Evolutionary conservation across 2,329 filamentous ascomycete species (phyloP).

Genomic region (Basipetospora chlamydospora): DNA sequence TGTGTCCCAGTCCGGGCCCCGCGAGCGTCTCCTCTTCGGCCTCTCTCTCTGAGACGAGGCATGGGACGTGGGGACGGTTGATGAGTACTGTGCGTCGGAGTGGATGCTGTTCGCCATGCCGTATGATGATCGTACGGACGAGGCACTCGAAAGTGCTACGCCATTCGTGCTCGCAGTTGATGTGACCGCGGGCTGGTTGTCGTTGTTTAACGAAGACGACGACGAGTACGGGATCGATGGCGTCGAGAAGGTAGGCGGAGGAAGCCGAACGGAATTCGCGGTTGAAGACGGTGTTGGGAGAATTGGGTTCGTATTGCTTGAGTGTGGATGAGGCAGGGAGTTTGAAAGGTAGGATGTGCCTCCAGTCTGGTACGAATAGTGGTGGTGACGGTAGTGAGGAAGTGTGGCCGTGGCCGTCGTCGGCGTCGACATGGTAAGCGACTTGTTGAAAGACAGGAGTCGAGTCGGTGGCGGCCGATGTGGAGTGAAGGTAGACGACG

Average conservation of each 20-base stretch:
- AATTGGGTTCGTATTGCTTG: slow-evolving; percentile 16
- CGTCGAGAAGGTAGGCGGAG: slow-evolving; percentile 15
- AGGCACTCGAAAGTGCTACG: slow-evolving; percentile 9
- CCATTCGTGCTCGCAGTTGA: background rate
- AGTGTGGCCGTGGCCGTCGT: slow-evolving; percentile 57
- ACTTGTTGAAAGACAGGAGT: too few relatives aligned
- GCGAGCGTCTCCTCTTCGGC: slow-evolving; percentile 41
- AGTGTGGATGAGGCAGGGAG: slow-evolving; percentile 6
- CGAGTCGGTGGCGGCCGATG: too few relatives aligned
- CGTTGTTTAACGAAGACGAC: background rate
- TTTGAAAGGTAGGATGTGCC: slow-evolving; percentile 17
- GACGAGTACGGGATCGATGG: slow-evolving; percentile 5
- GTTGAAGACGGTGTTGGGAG: slow-evolving; percentile 22
- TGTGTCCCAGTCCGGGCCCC: slow-evolving; percentile 60
- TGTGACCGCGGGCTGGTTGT: slow-evolving; percentile 5
- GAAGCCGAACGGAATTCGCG: slow-evolving; percentile 20
- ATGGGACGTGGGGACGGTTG: slow-evolving; percentile 1
- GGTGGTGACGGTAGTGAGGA: slow-evolving; percentile 47
- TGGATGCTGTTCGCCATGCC: slow-evolving; percentile 11
- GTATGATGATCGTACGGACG: slow-evolving; percentile 11
- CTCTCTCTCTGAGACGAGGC: slow-evolving; percentile 5
- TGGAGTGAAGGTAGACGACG: too few relatives aligned
- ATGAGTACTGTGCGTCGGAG: background rate
- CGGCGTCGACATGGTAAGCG: slow-evolving; percentile 72
- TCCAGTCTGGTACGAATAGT: slow-evolving; percentile 43